These are phyloP conservation scores for Cyphellophora europaea DNA, from an alignment of 2,329 filamentous ascomycete genomes.

Conservation along the genomic window DNA sequence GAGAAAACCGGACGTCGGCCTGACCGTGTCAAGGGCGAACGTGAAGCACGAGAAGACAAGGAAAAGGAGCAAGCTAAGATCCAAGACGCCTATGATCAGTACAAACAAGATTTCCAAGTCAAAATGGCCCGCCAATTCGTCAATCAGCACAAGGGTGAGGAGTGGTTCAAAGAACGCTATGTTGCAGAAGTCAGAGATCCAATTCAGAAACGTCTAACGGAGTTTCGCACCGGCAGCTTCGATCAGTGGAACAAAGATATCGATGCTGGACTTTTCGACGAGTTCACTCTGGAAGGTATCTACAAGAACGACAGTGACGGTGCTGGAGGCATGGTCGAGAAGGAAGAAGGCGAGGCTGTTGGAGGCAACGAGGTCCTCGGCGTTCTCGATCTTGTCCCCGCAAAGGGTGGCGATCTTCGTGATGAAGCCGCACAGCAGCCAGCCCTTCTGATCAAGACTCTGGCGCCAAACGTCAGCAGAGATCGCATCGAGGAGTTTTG, in stretches of 20 bases:
- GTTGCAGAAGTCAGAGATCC: conserved; percentile 70
- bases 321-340: conserved; percentile 74
- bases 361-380: conserved; percentile 87
- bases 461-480: conserved; percentile 90
- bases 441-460: conserved; percentile 93
- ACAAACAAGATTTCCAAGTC: conserved; percentile 56
- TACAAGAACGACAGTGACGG: conserved; percentile 90
- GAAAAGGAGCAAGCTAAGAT: conserved; percentile 55
- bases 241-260: conserved; percentile 84
- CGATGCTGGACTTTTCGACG: conserved; percentile 77
- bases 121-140: conserved; percentile 85
- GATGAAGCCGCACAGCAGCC: conserved; percentile 85
- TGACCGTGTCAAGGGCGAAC: conserved; percentile 51
- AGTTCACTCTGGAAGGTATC: conserved; percentile 87
- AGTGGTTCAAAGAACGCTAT: conserved; percentile 97
- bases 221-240: conserved; percentile 70
- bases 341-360: conserved; percentile 89
- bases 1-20: conserved; percentile 48
- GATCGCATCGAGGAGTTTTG: conserved; percentile 90
- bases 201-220: conserved; percentile 65
- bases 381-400: conserved; percentile 81
- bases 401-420: conserved; percentile 72
- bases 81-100: conserved; percentile 54
- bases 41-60: conserved; percentile 52
- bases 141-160: conserved; percentile 82